Evolutionary conservation across 305 asterid genomes (phyloP).

Genomic region (Solanum hybrid): DNA sequence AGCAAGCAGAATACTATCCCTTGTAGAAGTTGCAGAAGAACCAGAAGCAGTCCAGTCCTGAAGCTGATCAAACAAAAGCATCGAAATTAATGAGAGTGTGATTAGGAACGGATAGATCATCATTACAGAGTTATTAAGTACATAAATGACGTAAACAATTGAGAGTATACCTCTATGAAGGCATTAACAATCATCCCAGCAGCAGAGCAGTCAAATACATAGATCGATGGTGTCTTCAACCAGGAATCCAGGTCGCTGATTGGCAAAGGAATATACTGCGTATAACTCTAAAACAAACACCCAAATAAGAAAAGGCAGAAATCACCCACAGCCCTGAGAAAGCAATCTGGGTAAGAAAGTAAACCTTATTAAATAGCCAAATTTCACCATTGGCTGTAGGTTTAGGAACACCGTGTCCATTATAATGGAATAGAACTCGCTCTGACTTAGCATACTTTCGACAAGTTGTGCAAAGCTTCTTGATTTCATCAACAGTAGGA

Average conservation of each 20-base stretch:
- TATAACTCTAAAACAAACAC: slow-evolving; percentile 58
- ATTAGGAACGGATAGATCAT: neutral
- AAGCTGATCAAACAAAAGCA: slow-evolving; percentile 41
- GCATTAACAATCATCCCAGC: slow-evolving; percentile 92
- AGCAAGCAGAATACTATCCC: slow-evolving; percentile 94
- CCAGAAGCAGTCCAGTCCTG: slow-evolving; percentile 62
- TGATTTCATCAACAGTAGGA: slow-evolving; percentile 93
- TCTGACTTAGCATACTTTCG: slow-evolving; percentile 94
- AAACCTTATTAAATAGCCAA: slow-evolving; percentile 95
- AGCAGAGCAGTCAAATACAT: slow-evolving; percentile 98
- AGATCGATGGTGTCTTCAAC: slow-evolving; percentile 94
- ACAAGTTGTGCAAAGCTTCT: slow-evolving; percentile 85
- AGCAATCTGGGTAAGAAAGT: slow-evolving; percentile 8
- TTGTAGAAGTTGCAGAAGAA: slow-evolving; percentile 47
- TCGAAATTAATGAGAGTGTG: neutral
- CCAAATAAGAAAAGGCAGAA: slow-evolving; percentile 22
- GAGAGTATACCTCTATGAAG: slow-evolving; percentile 58
- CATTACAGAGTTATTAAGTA: neutral
- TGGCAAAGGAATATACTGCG: slow-evolving; percentile 92
- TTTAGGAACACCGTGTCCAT: slow-evolving; percentile 99
- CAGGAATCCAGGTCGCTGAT: slow-evolving; percentile 89
- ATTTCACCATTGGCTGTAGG: slow-evolving; percentile 97
- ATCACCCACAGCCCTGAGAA: slow-evolving; percentile 1
- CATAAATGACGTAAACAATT: neutral
- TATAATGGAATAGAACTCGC: slow-evolving; percentile 94